These are phyloP conservation scores for Globisporangium paroecandrum DNA, from an alignment of 352 stramenopile species.

Conservation along the genomic window DNA sequence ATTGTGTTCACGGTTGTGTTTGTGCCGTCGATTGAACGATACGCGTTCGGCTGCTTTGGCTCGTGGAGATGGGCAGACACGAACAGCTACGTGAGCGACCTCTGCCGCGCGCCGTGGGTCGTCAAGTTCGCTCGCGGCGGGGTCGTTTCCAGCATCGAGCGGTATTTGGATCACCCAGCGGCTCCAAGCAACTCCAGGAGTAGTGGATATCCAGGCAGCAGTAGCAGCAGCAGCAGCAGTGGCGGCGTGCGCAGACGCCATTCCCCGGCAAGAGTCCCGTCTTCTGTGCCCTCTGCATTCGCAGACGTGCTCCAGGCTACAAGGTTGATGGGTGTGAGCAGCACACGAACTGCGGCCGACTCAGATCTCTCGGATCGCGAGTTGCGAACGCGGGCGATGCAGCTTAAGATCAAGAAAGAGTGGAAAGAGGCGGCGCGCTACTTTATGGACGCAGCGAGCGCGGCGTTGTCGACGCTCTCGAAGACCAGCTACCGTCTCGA, in stretches of 20 bases:
- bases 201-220: neutral
- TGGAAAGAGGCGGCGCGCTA: constrained; percentile 52
- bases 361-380: constrained; percentile 38
- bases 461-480: constrained; percentile 32
- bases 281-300: constrained; percentile 1
- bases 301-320: constrained; percentile 16
- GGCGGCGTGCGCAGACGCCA: constrained; percentile 4
- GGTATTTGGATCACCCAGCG: constrained; percentile 27
- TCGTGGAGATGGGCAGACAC: constrained; percentile 74
- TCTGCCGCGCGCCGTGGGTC: constrained; percentile 55
- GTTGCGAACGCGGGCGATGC: constrained; percentile 54
- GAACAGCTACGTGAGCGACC: constrained; percentile 30
- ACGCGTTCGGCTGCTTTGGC: constrained; percentile 64
- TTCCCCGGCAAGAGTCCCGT: neutral
- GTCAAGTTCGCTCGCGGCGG: constrained; percentile 47
- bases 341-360: constrained; percentile 14
- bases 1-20: constrained; percentile 64
- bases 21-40: constrained; percentile 54
- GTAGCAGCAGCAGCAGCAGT: neutral
- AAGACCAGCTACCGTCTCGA: constrained; percentile 59
- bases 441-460: constrained; percentile 51
- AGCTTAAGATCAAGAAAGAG: constrained; percentile 68
- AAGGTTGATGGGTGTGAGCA: constrained; percentile 6
- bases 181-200: neutral
- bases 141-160: constrained; percentile 44